These are phyloP conservation scores for Lophiostoma macrostomum DNA, from an alignment of 495 filamentous ascomycete genomes.

Conservation along the genomic window DNA sequence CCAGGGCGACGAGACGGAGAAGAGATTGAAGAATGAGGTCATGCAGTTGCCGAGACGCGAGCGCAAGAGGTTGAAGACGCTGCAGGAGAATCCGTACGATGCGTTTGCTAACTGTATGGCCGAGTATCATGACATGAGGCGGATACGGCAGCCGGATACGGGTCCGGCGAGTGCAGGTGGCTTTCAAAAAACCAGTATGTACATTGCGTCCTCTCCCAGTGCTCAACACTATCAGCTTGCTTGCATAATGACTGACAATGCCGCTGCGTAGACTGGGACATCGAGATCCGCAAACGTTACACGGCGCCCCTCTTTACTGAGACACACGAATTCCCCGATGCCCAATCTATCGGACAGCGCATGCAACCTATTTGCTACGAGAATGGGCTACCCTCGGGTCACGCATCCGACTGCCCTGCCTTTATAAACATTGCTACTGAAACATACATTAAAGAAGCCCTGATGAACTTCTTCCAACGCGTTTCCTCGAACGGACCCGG, in stretches of 20 bases:
- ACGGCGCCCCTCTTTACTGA: conserved; percentile 81
- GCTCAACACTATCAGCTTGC: neutral
- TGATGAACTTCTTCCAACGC: conserved; percentile 72
- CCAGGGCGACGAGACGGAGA: conserved; percentile 93
- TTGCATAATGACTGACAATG: no score
- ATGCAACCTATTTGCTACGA: conserved; percentile 96
- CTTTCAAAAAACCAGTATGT: conserved; percentile 83
- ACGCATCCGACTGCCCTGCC: conserved; percentile 67
- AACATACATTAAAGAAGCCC: conserved; percentile 84
- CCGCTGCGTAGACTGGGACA: conserved; percentile 39
- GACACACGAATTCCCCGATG: conserved; percentile 89
- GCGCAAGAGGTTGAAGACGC: conserved; percentile 78
- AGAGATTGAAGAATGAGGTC: conserved; percentile 84
- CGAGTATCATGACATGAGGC: conserved; percentile 64
- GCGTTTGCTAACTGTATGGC: conserved; percentile 16
- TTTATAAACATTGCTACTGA: conserved; percentile 90
- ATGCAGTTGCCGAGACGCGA: conserved; percentile 89
- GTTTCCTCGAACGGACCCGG: conserved; percentile 75
- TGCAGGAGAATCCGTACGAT: conserved; percentile 49
- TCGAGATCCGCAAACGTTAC: conserved; percentile 92
- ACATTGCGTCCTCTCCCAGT: neutral
- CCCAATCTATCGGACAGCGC: conserved; percentile 70
- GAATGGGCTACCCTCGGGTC: conserved; percentile 73
- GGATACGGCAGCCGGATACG: conserved; percentile 64
- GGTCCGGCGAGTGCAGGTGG: conserved; percentile 80